These are phyloP conservation scores for Clonostachys chloroleuca DNA, from an alignment of 2,329 filamentous ascomycete genomes.

Conservation along the genomic window DNA sequence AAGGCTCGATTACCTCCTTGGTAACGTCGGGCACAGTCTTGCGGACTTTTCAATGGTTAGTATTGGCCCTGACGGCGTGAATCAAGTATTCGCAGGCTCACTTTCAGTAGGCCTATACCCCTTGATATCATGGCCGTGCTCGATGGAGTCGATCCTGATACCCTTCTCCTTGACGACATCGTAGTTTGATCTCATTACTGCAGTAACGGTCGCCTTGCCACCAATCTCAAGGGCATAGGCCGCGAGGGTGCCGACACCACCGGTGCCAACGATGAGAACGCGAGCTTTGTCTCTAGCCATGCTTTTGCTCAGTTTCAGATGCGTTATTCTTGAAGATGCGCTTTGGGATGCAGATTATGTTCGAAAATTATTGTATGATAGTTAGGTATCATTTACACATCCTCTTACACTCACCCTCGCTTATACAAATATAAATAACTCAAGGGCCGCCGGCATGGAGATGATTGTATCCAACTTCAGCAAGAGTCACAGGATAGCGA, in stretches of 20 bases:
- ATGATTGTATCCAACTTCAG: too few species aligned
- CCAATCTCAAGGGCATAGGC: constrained; percentile 48
- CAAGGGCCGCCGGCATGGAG: too few species aligned
- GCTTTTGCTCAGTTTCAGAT: too few species aligned
- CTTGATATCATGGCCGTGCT: constrained; percentile 42
- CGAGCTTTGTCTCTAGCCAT: constrained; percentile 7
- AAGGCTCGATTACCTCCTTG: constrained; percentile 18
- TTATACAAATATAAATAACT: too few species aligned
- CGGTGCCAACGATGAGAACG: constrained; percentile 48
- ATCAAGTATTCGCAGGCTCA: constrained; percentile 4
- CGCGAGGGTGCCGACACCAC: constrained; percentile 51
- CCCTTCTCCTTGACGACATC: constrained; percentile 36
- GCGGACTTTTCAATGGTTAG: not conserved
- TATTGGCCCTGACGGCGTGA: not conserved
- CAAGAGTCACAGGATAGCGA: too few species aligned
- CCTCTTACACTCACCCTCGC: too few species aligned
- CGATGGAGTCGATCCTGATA: constrained; percentile 48
- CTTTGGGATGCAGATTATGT: too few species aligned
- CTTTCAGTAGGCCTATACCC: constrained; percentile 40
- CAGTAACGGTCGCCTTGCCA: constrained; percentile 43
- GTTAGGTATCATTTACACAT: too few species aligned
- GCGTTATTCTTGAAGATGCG: too few species aligned
- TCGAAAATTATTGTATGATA: too few species aligned
- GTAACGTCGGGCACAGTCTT: not conserved
- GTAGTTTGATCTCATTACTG: constrained; percentile 54